Percentiles rank a stretch among this genome's conserved stretches.
Evolutionary conservation across 345 rosid genomes (phyloP).

Genomic region (Physaria fendleri): DNA sequence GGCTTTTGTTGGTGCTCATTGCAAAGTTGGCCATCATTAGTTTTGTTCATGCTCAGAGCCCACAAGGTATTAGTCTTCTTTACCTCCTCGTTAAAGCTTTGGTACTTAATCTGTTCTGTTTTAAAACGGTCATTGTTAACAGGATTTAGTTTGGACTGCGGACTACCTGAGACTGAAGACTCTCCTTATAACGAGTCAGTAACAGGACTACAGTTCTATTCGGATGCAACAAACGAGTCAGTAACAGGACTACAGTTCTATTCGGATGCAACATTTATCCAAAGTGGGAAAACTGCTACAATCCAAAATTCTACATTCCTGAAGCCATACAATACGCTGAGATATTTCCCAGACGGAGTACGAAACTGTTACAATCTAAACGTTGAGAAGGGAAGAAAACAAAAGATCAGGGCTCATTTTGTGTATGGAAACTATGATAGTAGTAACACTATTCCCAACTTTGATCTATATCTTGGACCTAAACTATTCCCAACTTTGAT

Average conservation of each 20-base stretch:
- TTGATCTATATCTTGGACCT: constrained; percentile 40
- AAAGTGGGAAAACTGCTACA: constrained; percentile 13
- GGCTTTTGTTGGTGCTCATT: neutral
- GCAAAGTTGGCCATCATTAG: neutral
- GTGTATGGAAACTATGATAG: constrained; percentile 42
- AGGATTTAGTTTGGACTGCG: no score
- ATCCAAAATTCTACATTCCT: neutral
- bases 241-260: no score
- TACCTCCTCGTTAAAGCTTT: neutral
- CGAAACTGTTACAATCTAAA: constrained; percentile 36
- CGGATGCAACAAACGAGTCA: no score
- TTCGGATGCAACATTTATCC: constrained; percentile 7
- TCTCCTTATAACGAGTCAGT: no score
- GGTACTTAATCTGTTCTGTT: no score
- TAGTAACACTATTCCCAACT: neutral
- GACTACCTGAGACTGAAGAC: no score
- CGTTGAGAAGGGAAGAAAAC: neutral
- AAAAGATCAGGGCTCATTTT: constrained; percentile 25
- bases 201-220: no score
- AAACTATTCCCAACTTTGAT: no score
- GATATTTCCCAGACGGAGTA: constrained; percentile 35
- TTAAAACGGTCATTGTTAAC: no score
- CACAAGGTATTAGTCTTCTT: constrained; percentile 24
- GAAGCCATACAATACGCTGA: constrained; percentile 2
- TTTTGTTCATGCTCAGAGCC: constrained; percentile 26